Evolutionary conservation across 345 rosid genomes (phyloP).

Genomic region (Chamaenerion angustifolium): DNA sequence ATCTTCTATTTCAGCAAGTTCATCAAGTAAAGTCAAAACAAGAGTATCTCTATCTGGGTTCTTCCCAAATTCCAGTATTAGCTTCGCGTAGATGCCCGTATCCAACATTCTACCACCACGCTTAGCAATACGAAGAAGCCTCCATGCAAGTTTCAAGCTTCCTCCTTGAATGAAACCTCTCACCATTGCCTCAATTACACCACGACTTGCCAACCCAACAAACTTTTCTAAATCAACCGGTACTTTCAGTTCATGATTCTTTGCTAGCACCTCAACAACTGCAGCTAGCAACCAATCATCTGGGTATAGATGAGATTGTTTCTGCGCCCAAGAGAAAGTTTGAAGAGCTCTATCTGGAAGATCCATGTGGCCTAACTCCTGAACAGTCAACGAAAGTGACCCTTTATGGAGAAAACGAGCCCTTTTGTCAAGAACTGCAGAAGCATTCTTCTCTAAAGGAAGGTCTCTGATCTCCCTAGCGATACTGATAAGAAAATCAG

Average conservation of each 20-base stretch:
- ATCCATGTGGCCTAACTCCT: constrained; percentile 76
- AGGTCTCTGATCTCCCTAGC: constrained; percentile 55
- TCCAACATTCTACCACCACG: constrained; percentile 44
- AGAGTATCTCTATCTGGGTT: constrained; percentile 54
- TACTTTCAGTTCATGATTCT: constrained; percentile 43
- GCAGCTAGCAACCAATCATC: constrained; percentile 61
- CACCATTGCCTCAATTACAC: constrained; percentile 76
- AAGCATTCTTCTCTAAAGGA: constrained; percentile 30
- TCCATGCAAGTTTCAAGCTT: constrained; percentile 52
- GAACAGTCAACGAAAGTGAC: constrained; percentile 50
- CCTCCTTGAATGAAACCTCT: constrained; percentile 60
- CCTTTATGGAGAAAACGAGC: constrained; percentile 61
- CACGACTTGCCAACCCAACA: constrained; percentile 32
- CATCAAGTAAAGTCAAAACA: constrained; percentile 35
- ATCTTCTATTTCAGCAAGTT: constrained; percentile 54
- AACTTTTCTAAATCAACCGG: constrained; percentile 41
- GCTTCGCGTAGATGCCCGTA: constrained; percentile 49
- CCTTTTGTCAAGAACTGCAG: constrained; percentile 39
- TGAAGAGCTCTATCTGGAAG: constrained; percentile 70
- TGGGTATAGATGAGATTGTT: constrained; percentile 45
- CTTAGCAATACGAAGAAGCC: constrained; percentile 43
- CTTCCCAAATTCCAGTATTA: constrained; percentile 57
- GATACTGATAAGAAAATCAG: constrained; percentile 43
- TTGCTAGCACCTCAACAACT: constrained; percentile 58
- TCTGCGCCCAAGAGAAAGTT: constrained; percentile 74